These are phyloP conservation scores for Oenanthe sinensis DNA, from an alignment of 129 eudicot genomes.

Conservation along the genomic window DNA sequence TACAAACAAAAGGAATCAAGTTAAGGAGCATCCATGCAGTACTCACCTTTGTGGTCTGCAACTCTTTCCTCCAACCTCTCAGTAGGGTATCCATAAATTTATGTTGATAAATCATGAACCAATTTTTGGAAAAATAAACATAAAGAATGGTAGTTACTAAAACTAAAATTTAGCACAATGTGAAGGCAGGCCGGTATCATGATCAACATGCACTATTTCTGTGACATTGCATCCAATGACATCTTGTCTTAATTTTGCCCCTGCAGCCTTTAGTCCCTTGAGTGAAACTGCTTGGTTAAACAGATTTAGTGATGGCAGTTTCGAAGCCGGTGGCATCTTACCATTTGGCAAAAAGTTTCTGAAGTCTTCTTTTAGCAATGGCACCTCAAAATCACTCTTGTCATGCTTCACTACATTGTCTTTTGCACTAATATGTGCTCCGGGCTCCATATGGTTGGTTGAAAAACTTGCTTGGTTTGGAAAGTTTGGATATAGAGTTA, in stretches of 20 bases:
- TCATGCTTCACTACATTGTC: conserved; percentile 75
- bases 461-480: conserved; percentile 92
- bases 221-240: conserved; percentile 60
- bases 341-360: conserved; percentile 59
- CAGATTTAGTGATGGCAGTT: conserved; percentile 70
- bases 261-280: conserved; percentile 90
- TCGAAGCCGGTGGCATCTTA: conserved; percentile 87
- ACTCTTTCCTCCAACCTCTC: conserved; percentile 1
- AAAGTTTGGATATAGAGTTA: conserved; percentile 77
- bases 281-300: conserved; percentile 77
- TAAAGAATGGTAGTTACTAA: background rate
- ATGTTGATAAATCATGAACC: background rate
- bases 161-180: conserved; percentile 62
- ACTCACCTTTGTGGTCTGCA: conserved; percentile 5
- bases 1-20: background rate
- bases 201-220: conserved; percentile 57
- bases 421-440: conserved; percentile 86
- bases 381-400: conserved; percentile 90
- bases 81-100: background rate
- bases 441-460: conserved; percentile 97
- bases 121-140: background rate
- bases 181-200: conserved; percentile 74
- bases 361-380: conserved; percentile 72
- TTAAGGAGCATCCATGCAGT: background rate
- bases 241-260: conserved; percentile 84